Evolutionary conservation across 768 basidiomycete genomes (phyloP).

Genomic region (Lactifluus echinatus): DNA sequence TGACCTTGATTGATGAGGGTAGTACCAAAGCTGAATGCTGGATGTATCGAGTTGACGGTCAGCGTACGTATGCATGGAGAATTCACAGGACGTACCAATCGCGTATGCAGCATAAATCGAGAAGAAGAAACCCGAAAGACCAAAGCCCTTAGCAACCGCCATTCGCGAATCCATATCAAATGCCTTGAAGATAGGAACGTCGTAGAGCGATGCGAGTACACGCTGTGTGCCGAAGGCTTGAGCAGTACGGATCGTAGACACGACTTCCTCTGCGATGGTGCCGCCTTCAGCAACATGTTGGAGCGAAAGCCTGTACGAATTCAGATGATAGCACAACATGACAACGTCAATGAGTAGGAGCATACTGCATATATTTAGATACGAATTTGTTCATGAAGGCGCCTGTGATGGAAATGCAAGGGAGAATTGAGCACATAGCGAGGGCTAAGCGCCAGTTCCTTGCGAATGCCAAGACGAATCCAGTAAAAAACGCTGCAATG

Average conservation of each 20-base stretch:
- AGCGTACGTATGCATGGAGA: not conserved
- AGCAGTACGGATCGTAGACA: constrained; percentile 77
- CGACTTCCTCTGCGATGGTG: constrained; percentile 80
- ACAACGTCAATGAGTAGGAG: too few relatives aligned
- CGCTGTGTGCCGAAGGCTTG: constrained; percentile 82
- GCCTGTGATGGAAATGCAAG: too few relatives aligned
- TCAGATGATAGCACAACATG: constrained; percentile 10
- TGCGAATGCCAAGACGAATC: too few relatives aligned
- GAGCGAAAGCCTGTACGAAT: constrained; percentile 44
- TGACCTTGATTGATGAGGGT: constrained; percentile 58
- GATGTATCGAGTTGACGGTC: too few relatives aligned
- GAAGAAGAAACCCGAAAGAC: constrained; percentile 67
- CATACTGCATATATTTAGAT: too few relatives aligned
- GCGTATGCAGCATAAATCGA: constrained; percentile 66
- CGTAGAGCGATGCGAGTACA: constrained; percentile 53
- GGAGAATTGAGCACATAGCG: too few relatives aligned
- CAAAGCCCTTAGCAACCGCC: constrained; percentile 45
- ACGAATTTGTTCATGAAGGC: too few relatives aligned
- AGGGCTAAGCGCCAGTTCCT: too few relatives aligned
- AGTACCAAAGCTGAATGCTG: constrained; percentile 80
- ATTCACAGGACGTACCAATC: constrained; percentile 36
- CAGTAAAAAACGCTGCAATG: too few relatives aligned
- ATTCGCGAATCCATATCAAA: constrained; percentile 42
- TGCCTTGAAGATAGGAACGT: constrained; percentile 45
- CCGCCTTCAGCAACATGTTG: constrained; percentile 69